Evolutionary conservation across 2,329 filamentous ascomycete species (phyloP), one percentile per base, ranked within the genome.

Genomic region (Drechslerella dactyloides): DNA sequence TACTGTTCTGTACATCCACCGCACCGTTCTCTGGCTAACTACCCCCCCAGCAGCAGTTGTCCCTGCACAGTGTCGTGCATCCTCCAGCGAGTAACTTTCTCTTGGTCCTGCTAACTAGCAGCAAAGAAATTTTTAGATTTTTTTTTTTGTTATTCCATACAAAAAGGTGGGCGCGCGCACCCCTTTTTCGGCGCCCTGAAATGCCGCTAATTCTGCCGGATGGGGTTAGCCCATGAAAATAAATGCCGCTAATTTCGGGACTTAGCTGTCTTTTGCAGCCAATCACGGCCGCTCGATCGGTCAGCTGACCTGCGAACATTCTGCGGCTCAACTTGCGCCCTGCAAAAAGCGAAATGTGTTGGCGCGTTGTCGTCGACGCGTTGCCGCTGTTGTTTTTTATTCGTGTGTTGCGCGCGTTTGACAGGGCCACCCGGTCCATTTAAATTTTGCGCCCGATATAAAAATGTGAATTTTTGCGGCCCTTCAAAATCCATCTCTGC

Each of bases 161-260:
- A 63, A 70, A 63, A 70, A 70, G 59, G 66, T 59, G 46, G 66
- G 66, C 57, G 59, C 53, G 59, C 60, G 55, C 65, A 70, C 66
- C 66, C 66, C 59, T 70, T 70, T 69, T 64, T 64, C 66, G 66
- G 66, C 63, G 66, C 57, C 59, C 55, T 59, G 63, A 70, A 70
- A 54, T 54, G 55, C 51, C 46, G 24, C 60, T 70, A 70, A 70
- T 70, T 59, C 51, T 30, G 8, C 66, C 66, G 7, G 4, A 30
- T 59, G 1, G 3, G 59, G 66, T 50, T 64, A 70, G 66, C 11
- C 30, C 8, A 6, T 5, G 24, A n/a, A 23, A 51, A 7, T 64
- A 70, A 70, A 70, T 64, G 21, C 66, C 66, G 66, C 66, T 64
- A 70, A 70, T 70, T 64, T 60, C 48, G 23, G 42, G 54, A 64